Conservation (phyloP, 805 yeast species). For the Cephaloascus fragrans region DNA sequence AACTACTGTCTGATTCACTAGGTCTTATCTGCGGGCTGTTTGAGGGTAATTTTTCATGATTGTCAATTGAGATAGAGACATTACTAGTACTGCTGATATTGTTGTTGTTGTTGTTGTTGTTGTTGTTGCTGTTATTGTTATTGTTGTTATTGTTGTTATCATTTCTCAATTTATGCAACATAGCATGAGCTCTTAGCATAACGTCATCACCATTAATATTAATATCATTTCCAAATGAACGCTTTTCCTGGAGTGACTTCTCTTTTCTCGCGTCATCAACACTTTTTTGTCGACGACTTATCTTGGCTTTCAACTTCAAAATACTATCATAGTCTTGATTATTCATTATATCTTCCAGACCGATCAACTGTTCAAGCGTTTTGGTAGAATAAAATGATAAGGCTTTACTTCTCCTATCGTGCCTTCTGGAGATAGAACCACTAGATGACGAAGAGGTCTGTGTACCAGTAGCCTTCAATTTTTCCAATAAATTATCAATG, state of each 20-base stretch:
- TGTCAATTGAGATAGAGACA: no score
- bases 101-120: no score
- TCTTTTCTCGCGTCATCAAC: background rate
- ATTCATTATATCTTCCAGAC: conserved; percentile 9
- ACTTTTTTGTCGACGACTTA: conserved; percentile 3
- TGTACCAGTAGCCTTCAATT: conserved; percentile 19
- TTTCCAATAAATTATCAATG: conserved; percentile 21
- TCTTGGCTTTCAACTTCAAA: conserved; percentile 11
- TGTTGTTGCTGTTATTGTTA: no score
- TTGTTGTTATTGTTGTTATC: no score
- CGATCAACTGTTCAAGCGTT: conserved; percentile 13
- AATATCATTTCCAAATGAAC: background rate
- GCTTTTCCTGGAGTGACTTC: background rate
- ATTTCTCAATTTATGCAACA: background rate
- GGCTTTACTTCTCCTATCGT: conserved; percentile 19
- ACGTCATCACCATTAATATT: background rate
- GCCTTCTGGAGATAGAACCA: conserved; percentile 9
- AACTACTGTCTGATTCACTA: no score
- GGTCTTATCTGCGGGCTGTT: no score
- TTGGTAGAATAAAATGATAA: conserved; percentile 21
- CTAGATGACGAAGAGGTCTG: conserved; percentile 6
- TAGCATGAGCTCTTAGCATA: background rate
- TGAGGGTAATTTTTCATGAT: no score
- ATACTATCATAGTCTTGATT: conserved; percentile 16
- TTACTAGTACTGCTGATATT: no score